phyloP scores from a whole-genome alignment of 768 basidiomycete genomes.

The Tulasnella sp. region DNA sequence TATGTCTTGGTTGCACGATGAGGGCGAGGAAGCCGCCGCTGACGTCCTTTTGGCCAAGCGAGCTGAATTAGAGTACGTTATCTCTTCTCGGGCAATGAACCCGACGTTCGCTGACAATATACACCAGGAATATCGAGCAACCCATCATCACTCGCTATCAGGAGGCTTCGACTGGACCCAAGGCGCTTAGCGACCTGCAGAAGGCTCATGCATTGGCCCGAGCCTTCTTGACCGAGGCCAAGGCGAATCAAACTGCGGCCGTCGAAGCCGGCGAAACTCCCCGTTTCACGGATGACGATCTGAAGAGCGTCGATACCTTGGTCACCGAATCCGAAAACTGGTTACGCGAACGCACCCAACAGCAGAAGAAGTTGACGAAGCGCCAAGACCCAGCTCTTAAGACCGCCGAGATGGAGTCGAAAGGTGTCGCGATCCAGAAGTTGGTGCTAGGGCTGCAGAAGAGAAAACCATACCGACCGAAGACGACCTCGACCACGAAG shows the following conservation, averaged over 20 bases:
- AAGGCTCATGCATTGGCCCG: slow-evolving; percentile 54
- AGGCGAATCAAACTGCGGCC: slow-evolving; percentile 70
- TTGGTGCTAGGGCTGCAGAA: slow-evolving; percentile 46
- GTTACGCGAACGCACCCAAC: slow-evolving; percentile 79
- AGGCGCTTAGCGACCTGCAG: slow-evolving; percentile 86
- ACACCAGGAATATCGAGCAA: slow-evolving; percentile 66
- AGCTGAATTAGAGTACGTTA: slow-evolving; percentile 77
- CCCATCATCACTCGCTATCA: slow-evolving; percentile 86
- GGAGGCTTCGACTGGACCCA: slow-evolving; percentile 85
- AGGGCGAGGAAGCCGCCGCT: slow-evolving; percentile 81
- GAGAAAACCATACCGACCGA: slow-evolving; percentile 38
- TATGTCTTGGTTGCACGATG: slow-evolving; percentile 79
- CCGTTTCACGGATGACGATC: slow-evolving; percentile 86
- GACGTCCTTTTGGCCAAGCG: slow-evolving; percentile 74
- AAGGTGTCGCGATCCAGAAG: slow-evolving; percentile 77
- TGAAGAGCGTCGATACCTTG: slow-evolving; percentile 74
- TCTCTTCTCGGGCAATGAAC: neutral
- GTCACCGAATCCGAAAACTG: slow-evolving; percentile 81
- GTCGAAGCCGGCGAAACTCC: slow-evolving; percentile 62
- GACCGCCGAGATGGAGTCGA: slow-evolving; percentile 81
- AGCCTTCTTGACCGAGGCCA: slow-evolving; percentile 84
- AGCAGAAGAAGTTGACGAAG: slow-evolving; percentile 72
- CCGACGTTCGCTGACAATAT: neutral
- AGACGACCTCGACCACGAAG: neutral
- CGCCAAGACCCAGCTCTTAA: slow-evolving; percentile 86